phyloP scores from a whole-genome alignment of 208 protist species.

The Eutreptiella sp. region DNA sequence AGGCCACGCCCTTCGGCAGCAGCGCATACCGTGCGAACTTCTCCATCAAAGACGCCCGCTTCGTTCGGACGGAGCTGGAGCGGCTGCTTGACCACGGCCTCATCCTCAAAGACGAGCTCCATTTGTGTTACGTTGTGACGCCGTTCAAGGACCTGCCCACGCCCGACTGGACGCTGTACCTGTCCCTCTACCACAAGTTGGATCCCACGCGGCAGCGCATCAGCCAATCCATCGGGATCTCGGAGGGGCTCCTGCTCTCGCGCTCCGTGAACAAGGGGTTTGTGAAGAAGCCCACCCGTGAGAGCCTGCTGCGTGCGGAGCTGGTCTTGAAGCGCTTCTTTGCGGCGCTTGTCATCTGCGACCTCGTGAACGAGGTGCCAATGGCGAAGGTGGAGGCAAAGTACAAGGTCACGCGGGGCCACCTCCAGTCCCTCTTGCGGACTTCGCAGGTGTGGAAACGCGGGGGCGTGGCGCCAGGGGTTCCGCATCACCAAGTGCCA shows the following conservation, averaged over 20 bases:
- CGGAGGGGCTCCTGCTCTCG: constrained; percentile 60
- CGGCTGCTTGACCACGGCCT: constrained; percentile 56
- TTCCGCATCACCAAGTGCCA: no score
- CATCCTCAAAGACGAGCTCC: constrained; percentile 73
- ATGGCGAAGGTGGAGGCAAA: constrained; percentile 10
- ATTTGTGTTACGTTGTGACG: constrained; percentile 76
- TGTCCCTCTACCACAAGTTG: constrained; percentile 51
- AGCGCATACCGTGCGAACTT: constrained; percentile 70
- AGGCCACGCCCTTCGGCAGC: constrained; percentile 56
- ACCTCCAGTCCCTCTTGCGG: no score
- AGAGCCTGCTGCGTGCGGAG: no score
- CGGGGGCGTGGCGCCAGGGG: no score
- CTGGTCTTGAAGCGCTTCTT: constrained; percentile 22
- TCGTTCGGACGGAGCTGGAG: constrained; percentile 58
- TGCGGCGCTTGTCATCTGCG: constrained; percentile 23
- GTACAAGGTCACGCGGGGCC: constrained; percentile 22
- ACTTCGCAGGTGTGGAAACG: no score
- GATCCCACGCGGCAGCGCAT: constrained; percentile 65
- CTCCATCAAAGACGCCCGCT: constrained; percentile 60
- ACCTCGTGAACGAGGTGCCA: constrained; percentile 21
- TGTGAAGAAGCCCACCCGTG: neutral
- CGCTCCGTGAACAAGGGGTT: constrained; percentile 54
- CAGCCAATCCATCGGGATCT: constrained; percentile 33
- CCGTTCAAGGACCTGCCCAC: constrained; percentile 66
- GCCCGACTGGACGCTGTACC: constrained; percentile 68